Conservation (phyloP, 164 flowering plant genomes). For the Chloranthus sessilifolius region DNA sequence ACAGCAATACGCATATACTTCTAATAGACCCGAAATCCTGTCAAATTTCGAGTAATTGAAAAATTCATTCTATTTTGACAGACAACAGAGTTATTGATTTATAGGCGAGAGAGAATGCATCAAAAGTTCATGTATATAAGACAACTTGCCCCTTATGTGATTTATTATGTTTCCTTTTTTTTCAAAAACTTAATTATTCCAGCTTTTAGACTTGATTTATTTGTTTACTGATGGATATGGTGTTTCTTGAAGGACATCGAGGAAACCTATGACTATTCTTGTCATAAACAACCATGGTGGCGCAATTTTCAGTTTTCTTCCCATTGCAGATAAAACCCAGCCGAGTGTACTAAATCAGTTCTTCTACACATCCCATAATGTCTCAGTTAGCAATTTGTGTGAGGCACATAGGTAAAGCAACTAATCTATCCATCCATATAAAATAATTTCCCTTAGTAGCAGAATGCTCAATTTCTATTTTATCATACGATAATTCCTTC, state of each 20-base stretch:
- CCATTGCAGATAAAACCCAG: constrained; percentile 58
- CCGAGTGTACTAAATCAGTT: constrained; percentile 46
- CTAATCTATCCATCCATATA: neutral
- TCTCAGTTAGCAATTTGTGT: constrained; percentile 62
- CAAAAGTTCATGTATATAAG: too few relatives aligned
- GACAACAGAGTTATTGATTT: too few relatives aligned
- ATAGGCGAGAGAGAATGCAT: too few relatives aligned
- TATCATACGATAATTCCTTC: neutral
- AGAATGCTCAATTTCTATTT: neutral
- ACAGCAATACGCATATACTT: too few relatives aligned
- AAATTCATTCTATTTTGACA: too few relatives aligned
- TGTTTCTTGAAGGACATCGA: constrained; percentile 37
- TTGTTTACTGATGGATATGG: constrained; percentile 3
- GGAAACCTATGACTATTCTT: constrained; percentile 80
- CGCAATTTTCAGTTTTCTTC: constrained; percentile 95
- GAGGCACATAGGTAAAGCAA: constrained; percentile 80
- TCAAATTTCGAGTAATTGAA: too few relatives aligned
- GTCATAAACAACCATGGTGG: constrained; percentile 94
- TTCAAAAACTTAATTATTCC: neutral
- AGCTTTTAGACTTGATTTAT: constrained; percentile 4
- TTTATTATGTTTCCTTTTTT: neutral
- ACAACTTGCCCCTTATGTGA: neutral
- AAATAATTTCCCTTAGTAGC: neutral
- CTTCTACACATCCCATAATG: constrained; percentile 80
- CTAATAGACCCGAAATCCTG: too few relatives aligned